phyloP scores from a whole-genome alignment of 305 asterid genomes.

The Plantago coronopus region DNA sequence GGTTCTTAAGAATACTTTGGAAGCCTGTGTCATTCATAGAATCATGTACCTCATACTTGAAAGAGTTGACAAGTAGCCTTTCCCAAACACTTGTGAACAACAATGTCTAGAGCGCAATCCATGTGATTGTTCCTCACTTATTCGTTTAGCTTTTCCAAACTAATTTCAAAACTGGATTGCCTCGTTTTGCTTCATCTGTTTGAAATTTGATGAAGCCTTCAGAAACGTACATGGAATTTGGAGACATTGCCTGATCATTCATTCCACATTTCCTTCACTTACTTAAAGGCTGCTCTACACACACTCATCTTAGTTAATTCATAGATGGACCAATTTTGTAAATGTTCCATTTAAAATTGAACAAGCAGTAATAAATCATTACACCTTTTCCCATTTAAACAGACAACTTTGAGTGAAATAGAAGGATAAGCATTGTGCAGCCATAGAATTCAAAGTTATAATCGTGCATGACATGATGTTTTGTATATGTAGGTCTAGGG shows the following conservation, averaged over 20 bases:
- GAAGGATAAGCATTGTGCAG: no score
- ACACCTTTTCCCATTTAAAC: background rate
- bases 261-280: background rate
- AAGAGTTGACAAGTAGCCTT: slow-evolving; percentile 4
- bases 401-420: no score
- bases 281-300: background rate
- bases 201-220: background rate
- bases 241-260: no score
- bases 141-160: no score
- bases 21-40: slow-evolving; percentile 6
- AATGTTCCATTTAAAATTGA: background rate
- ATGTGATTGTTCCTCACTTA: background rate
- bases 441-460: background rate
- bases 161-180: background rate
- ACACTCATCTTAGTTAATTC: background rate
- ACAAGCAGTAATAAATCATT: background rate
- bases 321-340: background rate
- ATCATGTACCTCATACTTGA: background rate
- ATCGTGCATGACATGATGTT: slow-evolving; percentile 14
- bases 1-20: background rate
- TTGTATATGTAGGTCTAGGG: slow-evolving; percentile 62
- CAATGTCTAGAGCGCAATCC: background rate
- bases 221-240: background rate
- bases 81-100: background rate
- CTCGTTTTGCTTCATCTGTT: background rate